Percentiles rank a stretch among this genome's conserved stretches.
Conservation (phyloP, 257 asterid genomes). For the Gentiana dahurica region DNA sequence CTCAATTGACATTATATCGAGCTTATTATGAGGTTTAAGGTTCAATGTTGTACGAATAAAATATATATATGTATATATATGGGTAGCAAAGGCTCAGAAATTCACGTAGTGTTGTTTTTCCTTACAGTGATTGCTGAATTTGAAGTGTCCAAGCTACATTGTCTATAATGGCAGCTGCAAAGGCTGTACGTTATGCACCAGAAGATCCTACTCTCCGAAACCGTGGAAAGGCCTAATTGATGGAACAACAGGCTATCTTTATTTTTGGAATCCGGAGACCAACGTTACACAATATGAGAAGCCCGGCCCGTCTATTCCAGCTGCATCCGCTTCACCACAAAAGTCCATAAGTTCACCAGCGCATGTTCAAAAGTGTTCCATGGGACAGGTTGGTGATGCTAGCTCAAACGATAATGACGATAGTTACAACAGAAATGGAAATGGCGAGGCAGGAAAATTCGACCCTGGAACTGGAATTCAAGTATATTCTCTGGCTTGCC, state of each 20-base stretch:
- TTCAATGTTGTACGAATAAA: too few relatives aligned
- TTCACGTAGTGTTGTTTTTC: too few relatives aligned
- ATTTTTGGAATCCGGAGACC: slow-evolving; percentile 94
- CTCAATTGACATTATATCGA: too few relatives aligned
- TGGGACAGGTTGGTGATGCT: slow-evolving; percentile 15
- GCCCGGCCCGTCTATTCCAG: slow-evolving; percentile 36
- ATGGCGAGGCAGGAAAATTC: slow-evolving; percentile 30
- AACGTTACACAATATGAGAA: slow-evolving; percentile 79
- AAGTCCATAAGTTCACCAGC: slow-evolving; percentile 49
- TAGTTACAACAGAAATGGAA: slow-evolving; percentile 34
- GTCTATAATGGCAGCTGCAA: slow-evolving; percentile 49
- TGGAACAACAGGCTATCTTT: slow-evolving; percentile 67
- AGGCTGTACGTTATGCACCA: slow-evolving; percentile 64
- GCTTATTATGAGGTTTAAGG: too few relatives aligned
- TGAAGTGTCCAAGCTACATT: background rate
- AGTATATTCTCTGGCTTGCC: slow-evolving; percentile 20
- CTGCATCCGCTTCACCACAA: slow-evolving; percentile 30
- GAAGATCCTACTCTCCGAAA: slow-evolving; percentile 83
- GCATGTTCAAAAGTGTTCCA: slow-evolving; percentile 47
- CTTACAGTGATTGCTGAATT: too few relatives aligned
- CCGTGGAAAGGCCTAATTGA: slow-evolving; percentile 93
- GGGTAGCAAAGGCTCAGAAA: too few relatives aligned
- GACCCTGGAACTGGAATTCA: slow-evolving; percentile 29
- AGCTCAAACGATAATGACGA: slow-evolving; percentile 22
- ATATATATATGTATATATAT: too few relatives aligned